A percentile compares a stretch with the other conserved stretches of the same genome.
Conservation (phyloP, 306 rosid genomes). For the Citrullus colocynthis region DNA sequence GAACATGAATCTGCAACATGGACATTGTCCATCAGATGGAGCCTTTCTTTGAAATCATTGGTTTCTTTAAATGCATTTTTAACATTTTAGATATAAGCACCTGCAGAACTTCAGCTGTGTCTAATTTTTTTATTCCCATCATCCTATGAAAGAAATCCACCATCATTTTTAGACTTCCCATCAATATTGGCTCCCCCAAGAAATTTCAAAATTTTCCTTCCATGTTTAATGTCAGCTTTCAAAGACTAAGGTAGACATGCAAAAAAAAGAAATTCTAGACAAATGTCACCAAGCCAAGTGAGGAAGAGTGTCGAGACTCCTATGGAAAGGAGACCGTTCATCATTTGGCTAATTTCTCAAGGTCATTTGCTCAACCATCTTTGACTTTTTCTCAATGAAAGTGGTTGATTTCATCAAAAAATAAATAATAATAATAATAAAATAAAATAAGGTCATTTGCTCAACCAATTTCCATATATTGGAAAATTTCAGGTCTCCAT, state of each 20-base stretch:
- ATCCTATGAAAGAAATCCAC: neutral
- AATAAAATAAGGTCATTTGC: neutral
- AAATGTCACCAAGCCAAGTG: neutral
- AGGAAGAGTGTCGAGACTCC: neutral
- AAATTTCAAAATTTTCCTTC: neutral
- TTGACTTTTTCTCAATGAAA: neutral
- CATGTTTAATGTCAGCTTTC: neutral
- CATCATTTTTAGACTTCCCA: neutral
- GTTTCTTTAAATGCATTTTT: neutral
- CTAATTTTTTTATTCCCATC: neutral
- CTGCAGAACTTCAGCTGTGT: neutral
- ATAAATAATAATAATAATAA: too few species aligned
- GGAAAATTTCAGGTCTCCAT: neutral
- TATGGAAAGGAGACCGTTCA: neutral
- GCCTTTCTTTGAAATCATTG: neutral
- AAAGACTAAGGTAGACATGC: neutral
- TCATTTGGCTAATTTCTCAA: neutral
- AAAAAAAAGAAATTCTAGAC: neutral
- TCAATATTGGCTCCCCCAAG: neutral
- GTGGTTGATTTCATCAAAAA: too few species aligned
- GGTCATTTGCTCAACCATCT: neutral
- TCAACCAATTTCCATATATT: neutral
- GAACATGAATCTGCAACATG: neutral
- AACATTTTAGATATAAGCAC: neutral
- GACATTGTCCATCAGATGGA: neutral